Evolutionary conservation across 2,329 filamentous ascomycete genomes (phyloP), one percentile per base, ranked within the genome.

Genomic region (Stachybotrys chlorohalonatus): DNA sequence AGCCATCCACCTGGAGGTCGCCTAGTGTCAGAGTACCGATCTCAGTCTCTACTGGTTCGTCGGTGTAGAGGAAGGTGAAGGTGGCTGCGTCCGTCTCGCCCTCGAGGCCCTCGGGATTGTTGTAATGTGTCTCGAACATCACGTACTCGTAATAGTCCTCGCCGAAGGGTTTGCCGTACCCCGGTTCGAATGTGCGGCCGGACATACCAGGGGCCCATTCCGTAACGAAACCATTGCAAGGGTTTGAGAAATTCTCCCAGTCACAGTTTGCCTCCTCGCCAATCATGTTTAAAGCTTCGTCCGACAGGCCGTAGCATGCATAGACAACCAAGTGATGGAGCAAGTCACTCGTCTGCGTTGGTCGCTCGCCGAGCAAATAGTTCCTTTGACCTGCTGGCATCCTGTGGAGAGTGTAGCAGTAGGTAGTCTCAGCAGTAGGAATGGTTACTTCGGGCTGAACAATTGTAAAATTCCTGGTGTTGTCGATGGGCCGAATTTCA

Each of bases 111-210:
- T 49, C 52, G 7, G 52, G 52, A 24, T 53, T 53, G 52, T 49
- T 53, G 52, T 53, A 53, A 36, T 53, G 52, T 30, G 52, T 53
- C 52, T 53, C 52, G 4, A 53, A 49, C 52, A 53, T 53, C 30
- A 53, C 52, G 15, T 53, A 53, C 30, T 53, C 52, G 52, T 53
- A 53, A 15, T 49, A 49, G 52, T 53, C 52, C 46, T 49, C 45
- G 47, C 52, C 52, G 31, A 53, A 53, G 31, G 52, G 52, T 42
- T 53, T 53, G 46, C 52, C 52, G 31, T 53, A 53, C 16, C 52
- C 52, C 9, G 45, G 46, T 42, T 53, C 52, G 31, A 53, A 53
- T 30, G 52, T 53, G 30, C 52, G 52, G 17, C 52, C 52, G 31
- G 52, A 53, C 52, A 53, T 53, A 9, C 52, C 52, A 39, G 52